Evolutionary conservation across 768 basidiomycete species (phyloP).

Genomic region (Fomitopsis serialis): DNA sequence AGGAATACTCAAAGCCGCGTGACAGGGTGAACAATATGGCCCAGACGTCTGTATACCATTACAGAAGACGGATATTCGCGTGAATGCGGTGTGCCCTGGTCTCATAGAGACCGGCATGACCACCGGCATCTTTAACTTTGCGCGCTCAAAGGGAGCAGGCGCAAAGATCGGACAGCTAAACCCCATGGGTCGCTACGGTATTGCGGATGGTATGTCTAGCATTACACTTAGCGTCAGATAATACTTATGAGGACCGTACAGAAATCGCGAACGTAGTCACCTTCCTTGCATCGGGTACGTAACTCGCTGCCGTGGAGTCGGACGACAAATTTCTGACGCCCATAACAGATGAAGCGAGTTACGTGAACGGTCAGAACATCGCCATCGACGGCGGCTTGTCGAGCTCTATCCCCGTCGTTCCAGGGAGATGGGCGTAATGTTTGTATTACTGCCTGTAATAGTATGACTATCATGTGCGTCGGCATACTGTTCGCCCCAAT

Average conservation of each 20-base stretch:
- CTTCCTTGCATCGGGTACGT: slow-evolving; percentile 80
- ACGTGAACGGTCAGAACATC: slow-evolving; percentile 86
- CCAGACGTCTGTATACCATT: slow-evolving; percentile 78
- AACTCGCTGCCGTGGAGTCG: neutral
- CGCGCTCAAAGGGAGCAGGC: slow-evolving; percentile 67
- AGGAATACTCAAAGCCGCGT: neutral
- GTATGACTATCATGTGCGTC: neutral
- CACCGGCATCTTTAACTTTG: slow-evolving; percentile 64
- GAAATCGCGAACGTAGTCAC: slow-evolving; percentile 85
- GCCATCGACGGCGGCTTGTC: slow-evolving; percentile 86
- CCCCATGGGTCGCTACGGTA: slow-evolving; percentile 75
- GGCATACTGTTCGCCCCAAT: neutral
- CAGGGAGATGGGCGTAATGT: slow-evolving; percentile 59
- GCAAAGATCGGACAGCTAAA: slow-evolving; percentile 81
- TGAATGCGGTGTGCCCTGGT: slow-evolving; percentile 89
- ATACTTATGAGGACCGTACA: slow-evolving; percentile 21
- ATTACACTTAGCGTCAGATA: slow-evolving; percentile 9
- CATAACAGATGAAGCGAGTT: slow-evolving; percentile 75
- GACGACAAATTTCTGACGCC: neutral
- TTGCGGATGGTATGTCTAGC: slow-evolving; percentile 59
- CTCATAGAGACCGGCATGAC: slow-evolving; percentile 96
- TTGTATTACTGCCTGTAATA: neutral
- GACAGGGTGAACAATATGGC: slow-evolving; percentile 83
- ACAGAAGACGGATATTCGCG: slow-evolving; percentile 75
- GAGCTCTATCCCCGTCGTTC: slow-evolving; percentile 71